A percentile compares a stretch with the other conserved stretches of the same genome.
phyloP scores from a whole-genome alignment of 1,284 basidiomycete species.

The Trichosporon faecale region DNA sequence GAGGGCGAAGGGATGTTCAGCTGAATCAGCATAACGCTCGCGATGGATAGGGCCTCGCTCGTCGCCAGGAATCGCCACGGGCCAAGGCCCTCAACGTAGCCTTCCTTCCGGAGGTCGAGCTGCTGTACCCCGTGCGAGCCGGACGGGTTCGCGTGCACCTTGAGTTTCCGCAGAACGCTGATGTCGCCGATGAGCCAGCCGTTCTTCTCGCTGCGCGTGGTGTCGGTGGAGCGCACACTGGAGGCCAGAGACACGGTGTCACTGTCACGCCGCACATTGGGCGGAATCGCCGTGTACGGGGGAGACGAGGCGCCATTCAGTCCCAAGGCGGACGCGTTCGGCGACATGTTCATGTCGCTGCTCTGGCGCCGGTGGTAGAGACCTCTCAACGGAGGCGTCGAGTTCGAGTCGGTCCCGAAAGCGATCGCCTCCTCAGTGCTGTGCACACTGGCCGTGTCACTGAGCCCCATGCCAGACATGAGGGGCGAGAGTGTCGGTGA shows the following conservation, averaged over 20 bases:
- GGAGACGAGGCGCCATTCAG: not conserved
- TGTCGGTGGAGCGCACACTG: constrained; percentile 15
- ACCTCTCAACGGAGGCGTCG: constrained; percentile 3
- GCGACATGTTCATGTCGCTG: constrained; percentile 7
- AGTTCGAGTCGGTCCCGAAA: constrained; percentile 12
- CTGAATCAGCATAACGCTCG: constrained; percentile 39
- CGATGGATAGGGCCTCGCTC: constrained; percentile 47
- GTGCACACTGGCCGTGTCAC: not conserved
- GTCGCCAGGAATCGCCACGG: constrained; percentile 43
- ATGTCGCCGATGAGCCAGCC: constrained; percentile 49
- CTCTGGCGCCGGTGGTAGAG: constrained; percentile 25
- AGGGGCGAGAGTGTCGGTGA: not conserved
- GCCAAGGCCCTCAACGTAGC: constrained; percentile 45
- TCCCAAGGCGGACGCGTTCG: not conserved
- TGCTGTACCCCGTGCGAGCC: constrained; percentile 33
- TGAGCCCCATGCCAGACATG: not conserved
- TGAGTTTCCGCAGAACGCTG: constrained; percentile 32
- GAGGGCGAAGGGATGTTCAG: constrained; percentile 39
- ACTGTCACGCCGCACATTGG: constrained; percentile 18
- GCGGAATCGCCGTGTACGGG: not conserved
- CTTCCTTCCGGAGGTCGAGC: constrained; percentile 45
- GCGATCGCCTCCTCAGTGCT: constrained; percentile 18
- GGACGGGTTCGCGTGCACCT: constrained; percentile 46
- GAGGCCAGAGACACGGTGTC: constrained; percentile 17
- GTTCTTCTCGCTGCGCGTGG: constrained; percentile 27